phyloP scores from a whole-genome alignment of 2,329 filamentous ascomycete species.

The Phaeophleospora eucalypticola region DNA sequence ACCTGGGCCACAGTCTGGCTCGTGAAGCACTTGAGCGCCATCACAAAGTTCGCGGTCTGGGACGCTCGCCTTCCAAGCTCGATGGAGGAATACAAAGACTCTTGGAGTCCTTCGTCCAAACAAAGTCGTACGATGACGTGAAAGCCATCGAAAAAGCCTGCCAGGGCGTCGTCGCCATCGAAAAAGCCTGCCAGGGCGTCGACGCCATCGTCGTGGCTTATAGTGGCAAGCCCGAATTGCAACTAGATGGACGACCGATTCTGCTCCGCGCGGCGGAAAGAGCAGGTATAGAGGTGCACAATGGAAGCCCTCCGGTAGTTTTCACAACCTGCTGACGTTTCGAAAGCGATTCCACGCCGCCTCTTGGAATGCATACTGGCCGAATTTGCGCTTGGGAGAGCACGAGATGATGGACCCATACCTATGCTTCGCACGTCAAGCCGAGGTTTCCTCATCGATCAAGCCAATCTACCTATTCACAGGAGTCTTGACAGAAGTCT shows the following conservation, averaged over 20 bases:
- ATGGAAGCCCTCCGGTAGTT: no score
- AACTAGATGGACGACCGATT: slow-evolving; percentile 12
- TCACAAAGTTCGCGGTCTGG: no score
- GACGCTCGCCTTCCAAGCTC: no score
- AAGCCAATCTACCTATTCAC: slow-evolving; percentile 14
- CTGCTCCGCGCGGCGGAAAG: slow-evolving; percentile 11
- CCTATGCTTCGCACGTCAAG: slow-evolving; percentile 8
- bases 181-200: slow-evolving; percentile 6
- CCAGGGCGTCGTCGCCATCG: slow-evolving; percentile 7
- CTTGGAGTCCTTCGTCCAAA: slow-evolving; percentile 12
- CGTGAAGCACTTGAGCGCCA: no score
- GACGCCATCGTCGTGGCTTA: slow-evolving; percentile 14
- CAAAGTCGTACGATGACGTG: slow-evolving; percentile 9
- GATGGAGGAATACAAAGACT: no score
- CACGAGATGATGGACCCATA: no score
- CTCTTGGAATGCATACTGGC: no score
- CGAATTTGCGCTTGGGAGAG: no score
- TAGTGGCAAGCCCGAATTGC: slow-evolving; percentile 9
- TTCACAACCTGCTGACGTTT: no score
- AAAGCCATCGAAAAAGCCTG: slow-evolving; percentile 10
- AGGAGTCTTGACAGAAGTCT: slow-evolving; percentile 11
- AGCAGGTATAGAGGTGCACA: slow-evolving; percentile 7
- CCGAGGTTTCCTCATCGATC: slow-evolving; percentile 7
- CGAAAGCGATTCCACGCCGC: no score
- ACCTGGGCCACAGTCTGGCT: no score